Evolutionary conservation across 2,329 filamentous ascomycete genomes (phyloP), one percentile per base, ranked within the genome.

Genomic region (Aphanoascus verrucosus): DNA sequence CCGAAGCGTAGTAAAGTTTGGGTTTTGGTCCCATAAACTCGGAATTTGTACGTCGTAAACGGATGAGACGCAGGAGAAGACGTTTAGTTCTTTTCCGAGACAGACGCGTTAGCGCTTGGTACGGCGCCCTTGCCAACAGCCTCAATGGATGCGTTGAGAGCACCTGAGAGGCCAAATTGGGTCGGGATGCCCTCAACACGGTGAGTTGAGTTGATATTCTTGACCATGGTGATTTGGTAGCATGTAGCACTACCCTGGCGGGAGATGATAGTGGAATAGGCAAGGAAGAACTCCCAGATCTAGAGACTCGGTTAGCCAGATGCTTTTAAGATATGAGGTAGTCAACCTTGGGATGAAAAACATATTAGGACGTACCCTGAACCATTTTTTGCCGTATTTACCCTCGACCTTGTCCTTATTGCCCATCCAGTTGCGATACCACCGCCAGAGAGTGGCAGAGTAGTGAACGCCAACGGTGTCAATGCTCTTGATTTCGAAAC

Each of bases 391-490:
- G 65, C 93, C 93, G 68, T 97, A 97, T 79, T 96, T 97, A 67
- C 86, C 88, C 71, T 86, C 81, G 57, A 96, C 86, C 77, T 94
- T 94, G 55, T 94, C 88, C 62, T 80, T 78, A 79, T 97, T 97
- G 72, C 78, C 88, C 70, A 96, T 80, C 93, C 93, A 97, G 80
- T 97, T 97, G 61, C 93, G 81, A 78, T 97, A 97, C 93, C 93
- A 97, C 67, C 87, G 82, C 93, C 93, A 97, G 58, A 98, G 76
- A 28, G 93, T 97, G 50, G 89, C 89, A 49, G 88, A 94, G 76
- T 96, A 97, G 77, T 97, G 93, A 42, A 97, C 88, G 66, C 93
- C 91, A 63, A 97, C 81, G 43, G 91, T 97, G 70, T 98, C 93
- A 59, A 95, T 75, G 61, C 77, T 77, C 83, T 96, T 97, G 70